Evolutionary conservation across 2,329 filamentous ascomycete species (phyloP), one percentile per base, ranked within the genome.

Genomic region (Fusarium robinianum): DNA sequence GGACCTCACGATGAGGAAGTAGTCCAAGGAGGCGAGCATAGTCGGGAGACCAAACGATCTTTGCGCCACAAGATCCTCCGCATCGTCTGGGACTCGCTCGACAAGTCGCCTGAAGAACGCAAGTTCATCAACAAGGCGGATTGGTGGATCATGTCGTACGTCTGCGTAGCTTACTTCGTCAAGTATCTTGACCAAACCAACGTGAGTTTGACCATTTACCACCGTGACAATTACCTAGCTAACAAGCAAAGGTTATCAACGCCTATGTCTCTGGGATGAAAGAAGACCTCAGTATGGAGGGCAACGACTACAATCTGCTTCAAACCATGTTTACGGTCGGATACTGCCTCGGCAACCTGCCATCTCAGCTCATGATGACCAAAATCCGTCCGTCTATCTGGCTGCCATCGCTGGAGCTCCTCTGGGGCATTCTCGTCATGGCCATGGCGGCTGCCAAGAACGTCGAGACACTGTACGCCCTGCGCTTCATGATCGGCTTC

Each of bases 291-390:
- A 56, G 65, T 1, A 68, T 81, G 43, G 70, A 72, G 24, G 69
- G 71, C 6, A 80, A 81, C 51, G 65, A 83, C 40, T 69, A 80
- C 15, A 80, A 81, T 46, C 76, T 78, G 23, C 55, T 69, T 34
- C 57, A 58, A 35, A 74, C 78, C 3, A 73, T 72, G 29, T 84
- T 78, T 72, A 81, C 76, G 0, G 69, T 78, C 1, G 80, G 81
- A 17, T 84, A 84, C 51, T 74, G 80, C 1, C 66, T 83, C 64
- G 66, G 68, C 3, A 63, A 70, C 39, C 58, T 65, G 19, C 65
- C 67, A 1, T 66, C 63, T 7, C 69, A 67, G 34, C 54, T 71
- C 25, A 64, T 71, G 51, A 61, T 67, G 53, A 70, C 64, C 8
- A 63, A 64, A 32, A 55, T 71, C 12, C 64, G 65, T 0, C 67